phyloP scores from a whole-genome alignment of 768 basidiomycete species.

The Chalciporus chontae region DNA sequence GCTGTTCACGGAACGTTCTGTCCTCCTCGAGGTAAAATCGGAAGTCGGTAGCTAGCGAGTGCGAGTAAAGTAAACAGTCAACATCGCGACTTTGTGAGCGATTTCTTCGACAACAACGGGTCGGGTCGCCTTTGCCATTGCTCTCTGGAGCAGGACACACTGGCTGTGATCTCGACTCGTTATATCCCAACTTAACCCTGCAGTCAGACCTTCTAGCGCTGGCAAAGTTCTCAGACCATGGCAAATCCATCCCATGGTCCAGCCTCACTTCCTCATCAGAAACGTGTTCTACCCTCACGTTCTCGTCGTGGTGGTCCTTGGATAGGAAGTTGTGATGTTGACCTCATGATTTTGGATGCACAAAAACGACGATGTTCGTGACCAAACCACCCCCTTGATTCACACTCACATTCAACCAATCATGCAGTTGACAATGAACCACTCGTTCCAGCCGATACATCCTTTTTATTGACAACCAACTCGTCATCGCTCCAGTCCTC shows the following conservation, averaged over 20 bases:
- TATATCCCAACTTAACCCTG: conserved; percentile 1
- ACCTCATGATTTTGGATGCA: conserved; percentile 81
- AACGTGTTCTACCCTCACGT: conserved; percentile 80
- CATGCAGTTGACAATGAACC: conserved; percentile 65
- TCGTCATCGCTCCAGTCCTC: conserved; percentile 46
- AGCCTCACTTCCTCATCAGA: conserved; percentile 49
- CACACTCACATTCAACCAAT: conserved; percentile 15
- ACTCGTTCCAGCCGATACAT: conserved; percentile 61
- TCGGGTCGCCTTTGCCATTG: conserved; percentile 1
- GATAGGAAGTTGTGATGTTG: conserved; percentile 74
- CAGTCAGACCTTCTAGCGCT: conserved; percentile 9
- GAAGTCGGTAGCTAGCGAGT: neutral
- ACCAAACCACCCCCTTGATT: conserved; percentile 4
- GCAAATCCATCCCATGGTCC: conserved; percentile 34
- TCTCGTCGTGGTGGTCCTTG: conserved; percentile 79
- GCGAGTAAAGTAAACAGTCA: conserved; percentile 4
- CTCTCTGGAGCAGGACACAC: neutral
- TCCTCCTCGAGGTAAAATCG: conserved; percentile 3
- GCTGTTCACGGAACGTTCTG: conserved; percentile 24
- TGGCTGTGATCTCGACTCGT: conserved; percentile 3
- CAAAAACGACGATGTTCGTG: conserved; percentile 71
- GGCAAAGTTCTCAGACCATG: conserved; percentile 16
- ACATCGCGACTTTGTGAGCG: conserved; percentile 8
- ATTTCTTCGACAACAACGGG: conserved; percentile 11
- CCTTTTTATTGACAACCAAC: conserved; percentile 74